Evolutionary conservation across 2,329 filamentous ascomycete genomes (phyloP), one percentile per base, ranked within the genome.

Genomic region (Aureobasidium vineae): DNA sequence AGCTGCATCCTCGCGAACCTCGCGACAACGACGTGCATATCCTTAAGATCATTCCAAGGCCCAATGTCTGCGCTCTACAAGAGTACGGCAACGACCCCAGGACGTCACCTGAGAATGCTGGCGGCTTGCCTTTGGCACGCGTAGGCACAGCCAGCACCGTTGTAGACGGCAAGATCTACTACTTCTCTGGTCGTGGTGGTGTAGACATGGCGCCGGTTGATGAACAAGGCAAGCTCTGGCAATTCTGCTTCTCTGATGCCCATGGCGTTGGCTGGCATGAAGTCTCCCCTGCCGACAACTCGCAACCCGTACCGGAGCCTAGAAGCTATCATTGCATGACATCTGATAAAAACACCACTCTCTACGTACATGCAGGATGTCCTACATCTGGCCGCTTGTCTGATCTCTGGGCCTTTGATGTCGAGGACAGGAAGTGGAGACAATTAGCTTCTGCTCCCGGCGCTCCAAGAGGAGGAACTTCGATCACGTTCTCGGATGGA

Each of bases 181-280:
- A 96, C 49, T 96, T 93, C 76, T 92, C 91, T 56, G 92, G 92
- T 11, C 87, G 90, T 52, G 88, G 89, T 40, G 89, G 89, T 0
- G 77, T 82, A 3, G 86, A 86, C 33, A 88, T 90, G 85, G 80
- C 84, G 1, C 86, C 90, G 0, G 81, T 96, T 13, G 86, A 93
- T 63, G 92, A 96, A 73, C 76, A 81, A 13, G 92, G 92, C 19
- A 82, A 86, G 3, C 82, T 96, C 61, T 96, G 91, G 91, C 81
- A 87, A 36, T 93, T 90, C 72, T 31, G 16, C 21, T 59, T 45
- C 8, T 45, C 54, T 1, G 85, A 92, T 74, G 87, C 89, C 0
- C 79, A 82, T 67, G 79, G 80, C n/a, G 78, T 83, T 65, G 78
- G 77, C 15, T 96, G 92, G 92, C 80, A 82, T 5, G 82, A 81